phyloP scores from a whole-genome alignment of 306 rosid species.

The Begonia masoniana region DNA sequence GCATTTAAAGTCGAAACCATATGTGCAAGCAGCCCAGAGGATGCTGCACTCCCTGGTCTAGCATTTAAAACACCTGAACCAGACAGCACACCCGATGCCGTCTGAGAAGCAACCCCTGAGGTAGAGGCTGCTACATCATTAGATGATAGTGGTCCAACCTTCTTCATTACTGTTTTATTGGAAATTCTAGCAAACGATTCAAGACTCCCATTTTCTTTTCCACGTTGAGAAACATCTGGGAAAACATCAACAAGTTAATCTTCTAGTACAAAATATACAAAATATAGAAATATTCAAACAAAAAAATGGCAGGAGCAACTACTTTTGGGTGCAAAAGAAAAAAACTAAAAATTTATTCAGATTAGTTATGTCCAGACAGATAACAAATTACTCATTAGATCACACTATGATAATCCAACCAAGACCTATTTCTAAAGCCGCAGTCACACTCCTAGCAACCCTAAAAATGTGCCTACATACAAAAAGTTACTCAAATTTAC shows the following conservation, averaged over 20 bases:
- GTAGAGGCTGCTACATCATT: constrained; percentile 77
- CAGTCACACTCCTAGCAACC: too few relatives aligned
- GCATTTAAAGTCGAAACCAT: constrained; percentile 89
- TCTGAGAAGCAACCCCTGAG: constrained; percentile 88
- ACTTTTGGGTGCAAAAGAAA: too few relatives aligned
- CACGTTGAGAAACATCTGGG: constrained; percentile 91
- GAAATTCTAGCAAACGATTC: constrained; percentile 63
- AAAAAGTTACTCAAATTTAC: too few relatives aligned
- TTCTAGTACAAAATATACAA: not conserved
- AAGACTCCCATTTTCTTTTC: constrained; percentile 75
- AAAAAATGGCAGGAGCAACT: too few relatives aligned
- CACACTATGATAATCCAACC: too few relatives aligned
- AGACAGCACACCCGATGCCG: constrained; percentile 93
- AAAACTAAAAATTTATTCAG: too few relatives aligned
- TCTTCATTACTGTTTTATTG: constrained; percentile 52
- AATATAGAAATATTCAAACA: too few relatives aligned
- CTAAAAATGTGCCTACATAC: too few relatives aligned
- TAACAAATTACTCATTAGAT: too few relatives aligned
- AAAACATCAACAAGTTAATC: constrained; percentile 6
- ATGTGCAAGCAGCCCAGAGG: constrained; percentile 93
- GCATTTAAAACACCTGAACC: constrained; percentile 99
- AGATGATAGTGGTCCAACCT: constrained; percentile 43
- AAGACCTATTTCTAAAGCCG: too few relatives aligned
- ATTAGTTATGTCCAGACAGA: too few relatives aligned
- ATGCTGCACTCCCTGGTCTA: constrained; percentile 95